These are phyloP conservation scores for Brassica cretica DNA, from an alignment of 345 rosid species.

Conservation along the genomic window DNA sequence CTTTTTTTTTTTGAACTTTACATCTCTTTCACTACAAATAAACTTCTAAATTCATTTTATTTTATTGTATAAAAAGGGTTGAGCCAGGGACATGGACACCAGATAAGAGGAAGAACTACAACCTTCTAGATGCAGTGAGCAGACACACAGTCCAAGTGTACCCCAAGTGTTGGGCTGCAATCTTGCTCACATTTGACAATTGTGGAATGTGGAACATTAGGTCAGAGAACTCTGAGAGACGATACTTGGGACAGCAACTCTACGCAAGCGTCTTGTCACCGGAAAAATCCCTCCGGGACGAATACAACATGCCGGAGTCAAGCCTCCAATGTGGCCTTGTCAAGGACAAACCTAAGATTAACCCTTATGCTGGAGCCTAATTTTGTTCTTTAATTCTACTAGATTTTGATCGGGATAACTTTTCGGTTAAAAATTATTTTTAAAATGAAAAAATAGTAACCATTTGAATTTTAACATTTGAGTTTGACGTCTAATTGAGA, in stretches of 20 bases:
- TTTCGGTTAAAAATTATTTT: too few relatives aligned
- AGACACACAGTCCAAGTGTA: slow-evolving; percentile 73
- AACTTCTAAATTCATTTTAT: not conserved
- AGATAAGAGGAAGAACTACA: slow-evolving; percentile 74
- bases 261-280: slow-evolving; percentile 71
- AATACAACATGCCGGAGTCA: slow-evolving; percentile 72
- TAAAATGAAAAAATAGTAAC: not conserved
- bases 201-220: slow-evolving; percentile 96
- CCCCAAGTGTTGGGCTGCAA: slow-evolving; percentile 87
- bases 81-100: slow-evolving; percentile 86
- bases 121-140: slow-evolving; percentile 79
- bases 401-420: too few relatives aligned
- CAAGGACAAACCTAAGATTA: slow-evolving; percentile 48
- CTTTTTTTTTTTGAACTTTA: not conserved
- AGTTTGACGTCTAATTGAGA: too few relatives aligned
- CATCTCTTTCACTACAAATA: not conserved
- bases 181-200: slow-evolving; percentile 73
- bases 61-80: slow-evolving; percentile 37
- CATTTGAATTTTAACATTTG: not conserved
- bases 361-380: slow-evolving; percentile 55
- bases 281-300: slow-evolving; percentile 69
- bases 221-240: slow-evolving; percentile 59
- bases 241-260: slow-evolving; percentile 72
- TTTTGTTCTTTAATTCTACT: not conserved
- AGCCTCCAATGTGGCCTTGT: slow-evolving; percentile 25